These are phyloP conservation scores for Populus simonii DNA, from an alignment of 345 rosid genomes.

Conservation along the genomic window DNA sequence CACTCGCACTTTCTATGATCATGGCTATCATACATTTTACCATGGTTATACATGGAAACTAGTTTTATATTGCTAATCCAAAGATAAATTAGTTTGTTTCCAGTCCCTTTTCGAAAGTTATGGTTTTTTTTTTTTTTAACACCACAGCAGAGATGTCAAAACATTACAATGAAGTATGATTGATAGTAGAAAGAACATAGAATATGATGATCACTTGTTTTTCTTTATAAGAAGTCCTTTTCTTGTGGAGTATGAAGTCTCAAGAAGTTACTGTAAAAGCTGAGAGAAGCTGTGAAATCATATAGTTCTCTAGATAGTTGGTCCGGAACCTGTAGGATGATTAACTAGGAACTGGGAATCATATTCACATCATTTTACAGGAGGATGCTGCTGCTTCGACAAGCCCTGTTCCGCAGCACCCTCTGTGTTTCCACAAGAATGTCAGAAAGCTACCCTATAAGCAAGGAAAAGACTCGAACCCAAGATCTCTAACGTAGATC, in stretches of 20 bases:
- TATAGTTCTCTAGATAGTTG: constrained; percentile 7
- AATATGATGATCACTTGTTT: too few relatives aligned
- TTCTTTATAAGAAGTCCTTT: not conserved
- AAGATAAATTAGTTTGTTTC: too few relatives aligned
- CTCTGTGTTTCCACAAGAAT: constrained; percentile 2
- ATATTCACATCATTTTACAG: not conserved
- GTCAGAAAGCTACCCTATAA: not conserved
- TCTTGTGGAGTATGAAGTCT: not conserved
- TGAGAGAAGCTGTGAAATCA: not conserved
- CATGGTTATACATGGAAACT: not conserved
- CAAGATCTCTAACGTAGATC: not conserved
- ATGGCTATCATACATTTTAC: not conserved
- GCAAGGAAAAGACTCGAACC: not conserved
- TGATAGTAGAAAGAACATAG: not conserved
- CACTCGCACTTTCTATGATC: not conserved
- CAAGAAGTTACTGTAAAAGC: not conserved
- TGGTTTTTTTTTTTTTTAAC: too few relatives aligned
- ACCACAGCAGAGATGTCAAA: not conserved
- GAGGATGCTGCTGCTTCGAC: not conserved
- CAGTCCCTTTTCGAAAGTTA: too few relatives aligned
- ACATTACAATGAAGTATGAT: not conserved
- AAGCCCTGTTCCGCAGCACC: constrained; percentile 3
- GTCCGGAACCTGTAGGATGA: constrained; percentile 7
- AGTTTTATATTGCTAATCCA: not conserved
- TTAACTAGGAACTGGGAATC: constrained; percentile 2